phyloP scores from a whole-genome alignment of 805 yeast genomes.

The Ascoidea tarda region DNA sequence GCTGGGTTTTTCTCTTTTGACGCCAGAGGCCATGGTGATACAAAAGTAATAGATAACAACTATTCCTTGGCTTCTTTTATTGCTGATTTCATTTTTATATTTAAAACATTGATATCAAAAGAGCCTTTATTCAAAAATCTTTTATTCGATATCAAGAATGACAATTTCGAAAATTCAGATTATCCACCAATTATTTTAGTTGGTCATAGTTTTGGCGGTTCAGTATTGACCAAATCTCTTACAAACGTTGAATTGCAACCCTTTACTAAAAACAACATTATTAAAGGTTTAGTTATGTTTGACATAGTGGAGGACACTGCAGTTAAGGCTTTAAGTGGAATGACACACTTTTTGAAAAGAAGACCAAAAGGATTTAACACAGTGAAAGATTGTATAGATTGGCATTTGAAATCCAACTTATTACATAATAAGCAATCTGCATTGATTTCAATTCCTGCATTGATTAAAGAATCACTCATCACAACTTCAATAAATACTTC shows the following conservation, averaged over 20 bases:
- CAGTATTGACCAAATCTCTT: conserved; percentile 51
- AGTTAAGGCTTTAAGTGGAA: conserved; percentile 45
- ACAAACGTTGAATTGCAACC: conserved; percentile 12
- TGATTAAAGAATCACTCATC: conserved; percentile 20
- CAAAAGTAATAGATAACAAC: conserved; percentile 17
- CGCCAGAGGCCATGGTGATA: conserved; percentile 73
- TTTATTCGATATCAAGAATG: conserved; percentile 1
- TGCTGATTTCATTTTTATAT: conserved; percentile 39
- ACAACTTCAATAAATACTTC: too few relatives aligned
- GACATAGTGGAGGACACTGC: conserved; percentile 97
- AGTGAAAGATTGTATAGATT: conserved; percentile 50
- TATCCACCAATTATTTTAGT: conserved; percentile 37
- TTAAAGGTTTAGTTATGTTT: conserved; percentile 62
- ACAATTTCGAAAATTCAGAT: conserved; percentile 5
- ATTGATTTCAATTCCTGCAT: conserved; percentile 59
- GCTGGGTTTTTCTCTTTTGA: conserved; percentile 68
- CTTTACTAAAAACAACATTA: conserved; percentile 8
- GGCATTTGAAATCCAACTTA: conserved; percentile 56
- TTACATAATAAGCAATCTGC: conserved; percentile 53
- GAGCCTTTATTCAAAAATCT: conserved; percentile 7
- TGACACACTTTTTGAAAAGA: conserved; percentile 50
- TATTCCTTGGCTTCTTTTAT: conserved; percentile 37
- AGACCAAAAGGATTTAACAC: conserved; percentile 49
- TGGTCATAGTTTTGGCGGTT: conserved; percentile 92
- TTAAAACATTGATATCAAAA: conserved; percentile 23